These are phyloP conservation scores for Gynostemma pentaphyllum DNA, from an alignment of 306 rosid species.

Conservation along the genomic window DNA sequence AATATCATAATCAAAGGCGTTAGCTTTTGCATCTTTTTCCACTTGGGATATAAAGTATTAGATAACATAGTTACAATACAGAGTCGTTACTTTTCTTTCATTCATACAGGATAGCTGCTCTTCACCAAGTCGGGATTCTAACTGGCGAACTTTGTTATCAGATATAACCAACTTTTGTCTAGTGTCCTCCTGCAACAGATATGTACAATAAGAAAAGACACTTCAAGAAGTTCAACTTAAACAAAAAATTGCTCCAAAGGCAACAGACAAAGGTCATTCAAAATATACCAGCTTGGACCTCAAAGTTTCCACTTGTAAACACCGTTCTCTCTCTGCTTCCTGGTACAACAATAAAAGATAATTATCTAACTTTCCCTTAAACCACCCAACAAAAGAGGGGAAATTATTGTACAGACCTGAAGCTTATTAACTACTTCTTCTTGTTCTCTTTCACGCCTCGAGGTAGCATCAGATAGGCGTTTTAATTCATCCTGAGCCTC, in stretches of 20 bases:
- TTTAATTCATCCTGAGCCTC: constrained; percentile 81
- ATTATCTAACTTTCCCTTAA: background rate
- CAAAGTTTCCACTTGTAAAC: constrained; percentile 59
- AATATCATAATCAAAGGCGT: constrained; percentile 13
- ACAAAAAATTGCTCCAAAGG: background rate
- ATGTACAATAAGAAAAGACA: constrained; percentile 16
- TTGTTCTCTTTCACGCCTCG: constrained; percentile 60
- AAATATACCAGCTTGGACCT: constrained; percentile 81
- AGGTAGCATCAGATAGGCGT: constrained; percentile 48
- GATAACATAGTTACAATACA: constrained; percentile 9
- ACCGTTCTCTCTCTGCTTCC: constrained; percentile 76
- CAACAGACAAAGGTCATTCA: background rate
- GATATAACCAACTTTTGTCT: constrained; percentile 73
- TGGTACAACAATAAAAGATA: constrained; percentile 20
- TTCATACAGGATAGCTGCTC: constrained; percentile 52
- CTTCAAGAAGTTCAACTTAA: constrained; percentile 10
- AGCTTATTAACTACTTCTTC: constrained; percentile 75
- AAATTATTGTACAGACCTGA: constrained; percentile 31
- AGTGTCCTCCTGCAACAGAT: constrained; percentile 62
- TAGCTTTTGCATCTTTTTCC: constrained; percentile 14
- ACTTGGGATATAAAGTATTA: constrained; percentile 1
- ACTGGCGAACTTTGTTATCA: constrained; percentile 76
- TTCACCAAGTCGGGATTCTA: constrained; percentile 60
- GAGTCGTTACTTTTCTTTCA: constrained; percentile 40
- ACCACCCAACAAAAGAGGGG: background rate